These are phyloP conservation scores for Trichoderma erinaceum DNA, from an alignment of 495 filamentous ascomycete genomes.

Conservation along the genomic window DNA sequence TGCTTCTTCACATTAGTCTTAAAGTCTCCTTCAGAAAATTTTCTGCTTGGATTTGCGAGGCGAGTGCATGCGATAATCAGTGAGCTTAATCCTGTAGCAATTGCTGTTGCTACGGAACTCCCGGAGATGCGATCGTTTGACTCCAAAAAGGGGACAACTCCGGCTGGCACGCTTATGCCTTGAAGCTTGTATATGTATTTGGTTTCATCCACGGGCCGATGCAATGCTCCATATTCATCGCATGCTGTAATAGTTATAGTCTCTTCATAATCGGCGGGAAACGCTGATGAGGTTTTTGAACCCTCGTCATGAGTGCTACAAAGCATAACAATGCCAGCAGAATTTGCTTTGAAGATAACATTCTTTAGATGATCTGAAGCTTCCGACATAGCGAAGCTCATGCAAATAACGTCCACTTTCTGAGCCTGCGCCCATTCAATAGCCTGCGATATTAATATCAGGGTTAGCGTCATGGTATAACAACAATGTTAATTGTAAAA, in stretches of 20 bases:
- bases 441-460: constrained; percentile 16
- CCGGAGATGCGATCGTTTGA: constrained; percentile 7
- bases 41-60: too few relatives aligned
- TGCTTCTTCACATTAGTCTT: too few relatives aligned
- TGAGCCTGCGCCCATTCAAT: constrained; percentile 17
- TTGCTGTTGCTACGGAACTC: constrained; percentile 17
- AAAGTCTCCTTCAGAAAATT: too few relatives aligned
- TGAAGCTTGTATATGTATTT: background rate
- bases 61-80: constrained; percentile 13
- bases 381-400: constrained; percentile 15
- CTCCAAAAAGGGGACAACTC: constrained; percentile 14
- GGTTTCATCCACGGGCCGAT: background rate
- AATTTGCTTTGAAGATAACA: background rate
- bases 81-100: constrained; percentile 14
- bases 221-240: constrained; percentile 15
- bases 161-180: background rate
- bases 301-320: constrained; percentile 19
- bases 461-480: too few relatives aligned
- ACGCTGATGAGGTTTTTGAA: background rate
- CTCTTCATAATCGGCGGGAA: background rate
- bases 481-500: too few relatives aligned
- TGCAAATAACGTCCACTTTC: constrained; percentile 19
- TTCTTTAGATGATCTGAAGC: background rate
- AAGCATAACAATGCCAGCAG: constrained; percentile 14
- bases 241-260: constrained; percentile 15